A percentile compares a stretch with the other conserved stretches of the same genome.
phyloP scores from a whole-genome alignment of 495 filamentous ascomycete genomes.

The Neurospora tetrasperma region DNA sequence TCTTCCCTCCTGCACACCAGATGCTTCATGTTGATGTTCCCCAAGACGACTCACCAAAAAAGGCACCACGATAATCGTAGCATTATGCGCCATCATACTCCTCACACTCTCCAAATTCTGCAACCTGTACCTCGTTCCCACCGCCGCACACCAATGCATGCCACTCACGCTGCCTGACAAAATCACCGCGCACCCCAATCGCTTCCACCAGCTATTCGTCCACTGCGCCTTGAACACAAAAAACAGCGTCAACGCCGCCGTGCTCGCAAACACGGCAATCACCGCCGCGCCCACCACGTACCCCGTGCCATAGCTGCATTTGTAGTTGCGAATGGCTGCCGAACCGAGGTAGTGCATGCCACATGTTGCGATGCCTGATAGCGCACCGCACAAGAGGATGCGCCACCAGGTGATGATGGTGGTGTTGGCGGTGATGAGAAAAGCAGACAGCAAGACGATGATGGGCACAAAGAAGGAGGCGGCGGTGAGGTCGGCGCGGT shows the following conservation, averaged over 20 bases:
- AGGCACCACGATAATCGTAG: constrained; percentile 52
- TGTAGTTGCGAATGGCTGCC: constrained; percentile 71
- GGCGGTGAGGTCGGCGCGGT: constrained; percentile 61
- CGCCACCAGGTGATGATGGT: constrained; percentile 46
- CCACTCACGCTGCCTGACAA: constrained; percentile 67
- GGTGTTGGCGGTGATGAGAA: constrained; percentile 52
- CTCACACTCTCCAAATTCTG: constrained; percentile 24
- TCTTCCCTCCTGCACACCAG: too few species aligned
- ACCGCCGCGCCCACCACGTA: constrained; percentile 59
- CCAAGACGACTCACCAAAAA: constrained; percentile 41
- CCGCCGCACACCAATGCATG: constrained; percentile 80
- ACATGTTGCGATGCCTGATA: constrained; percentile 64
- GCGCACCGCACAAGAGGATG: constrained; percentile 49
- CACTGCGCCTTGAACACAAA: constrained; percentile 68
- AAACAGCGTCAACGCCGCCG: constrained; percentile 59
- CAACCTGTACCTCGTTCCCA: constrained; percentile 57
- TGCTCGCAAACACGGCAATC: constrained; percentile 62
- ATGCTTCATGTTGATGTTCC: too few species aligned
- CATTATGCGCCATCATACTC: constrained; percentile 37
- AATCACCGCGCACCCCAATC: constrained; percentile 51
- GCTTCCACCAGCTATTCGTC: constrained; percentile 69
- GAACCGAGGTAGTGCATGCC: constrained; percentile 91
- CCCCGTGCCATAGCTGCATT: constrained; percentile 41
- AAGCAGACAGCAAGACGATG: constrained; percentile 59
- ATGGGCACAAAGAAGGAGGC: constrained; percentile 77